Conservation (phyloP, 2,329 filamentous ascomycete species). For the Colletotrichum viniferum region DNA sequence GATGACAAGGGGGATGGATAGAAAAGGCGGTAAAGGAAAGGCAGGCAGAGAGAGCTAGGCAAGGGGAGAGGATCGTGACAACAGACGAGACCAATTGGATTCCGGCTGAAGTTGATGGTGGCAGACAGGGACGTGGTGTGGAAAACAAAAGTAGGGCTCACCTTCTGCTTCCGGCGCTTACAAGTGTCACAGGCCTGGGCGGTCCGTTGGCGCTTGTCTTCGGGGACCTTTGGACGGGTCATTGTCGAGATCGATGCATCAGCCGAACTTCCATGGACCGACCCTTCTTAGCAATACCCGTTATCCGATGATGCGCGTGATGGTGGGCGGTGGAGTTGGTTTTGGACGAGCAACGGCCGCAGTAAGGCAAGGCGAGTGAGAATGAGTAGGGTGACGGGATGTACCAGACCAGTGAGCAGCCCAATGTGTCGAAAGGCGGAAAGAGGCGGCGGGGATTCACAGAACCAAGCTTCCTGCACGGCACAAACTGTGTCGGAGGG, state of each 20-base stretch:
- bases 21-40: neutral
- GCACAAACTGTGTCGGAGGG: slow-evolving; percentile 2
- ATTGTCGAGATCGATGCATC: slow-evolving; percentile 34
- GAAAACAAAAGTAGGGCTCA: slow-evolving; percentile 36
- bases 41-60: neutral
- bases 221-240: slow-evolving; percentile 60
- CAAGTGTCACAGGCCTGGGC: slow-evolving; percentile 69
- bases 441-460: slow-evolving; percentile 8
- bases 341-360: neutral
- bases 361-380: neutral
- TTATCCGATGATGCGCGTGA: slow-evolving; percentile 20
- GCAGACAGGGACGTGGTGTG: neutral
- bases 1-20: neutral
- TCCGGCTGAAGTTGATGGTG: neutral
- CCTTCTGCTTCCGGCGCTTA: slow-evolving; percentile 72
- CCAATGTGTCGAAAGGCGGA: neutral
- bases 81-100: neutral
- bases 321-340: slow-evolving; percentile 9
- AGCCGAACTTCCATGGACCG: slow-evolving; percentile 13
- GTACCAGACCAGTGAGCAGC: neutral
- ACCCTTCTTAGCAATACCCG: neutral
- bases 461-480: neutral
- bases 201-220: slow-evolving; percentile 66
- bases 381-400: neutral
- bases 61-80: neutral